Conservation (phyloP, 352 stramenopile genomes). For the Thalassiosira ordinaria region DNA sequence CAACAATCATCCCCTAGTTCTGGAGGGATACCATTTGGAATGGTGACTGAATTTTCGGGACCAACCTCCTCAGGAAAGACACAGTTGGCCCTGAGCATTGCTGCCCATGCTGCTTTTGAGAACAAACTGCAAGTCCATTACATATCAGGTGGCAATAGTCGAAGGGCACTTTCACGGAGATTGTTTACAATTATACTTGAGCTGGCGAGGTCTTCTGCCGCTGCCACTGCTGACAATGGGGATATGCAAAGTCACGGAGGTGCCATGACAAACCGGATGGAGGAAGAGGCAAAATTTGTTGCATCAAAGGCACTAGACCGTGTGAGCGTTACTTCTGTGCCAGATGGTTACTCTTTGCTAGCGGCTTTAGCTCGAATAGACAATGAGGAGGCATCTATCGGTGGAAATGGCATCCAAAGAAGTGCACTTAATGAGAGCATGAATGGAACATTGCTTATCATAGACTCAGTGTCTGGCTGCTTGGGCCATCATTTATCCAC, state of each 20-base stretch:
- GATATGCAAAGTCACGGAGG: slow-evolving; percentile 4
- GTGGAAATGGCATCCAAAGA: no score
- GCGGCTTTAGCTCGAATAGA: slow-evolving; percentile 53
- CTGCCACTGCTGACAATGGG: no score
- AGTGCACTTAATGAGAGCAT: no score
- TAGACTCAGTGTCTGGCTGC: slow-evolving; percentile 60
- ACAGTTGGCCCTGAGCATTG: slow-evolving; percentile 54
- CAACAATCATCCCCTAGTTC: not conserved
- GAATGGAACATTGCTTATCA: slow-evolving; percentile 46
- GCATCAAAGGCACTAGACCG: slow-evolving; percentile 31
- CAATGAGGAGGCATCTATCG: slow-evolving; percentile 23
- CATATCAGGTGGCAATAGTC: slow-evolving; percentile 34
- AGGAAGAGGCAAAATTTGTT: slow-evolving; percentile 23
- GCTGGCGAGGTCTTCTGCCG: slow-evolving; percentile 5
- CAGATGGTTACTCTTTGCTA: slow-evolving; percentile 53
- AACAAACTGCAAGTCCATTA: slow-evolving; percentile 46
- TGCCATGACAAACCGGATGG: not conserved
- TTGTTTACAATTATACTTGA: slow-evolving; percentile 39
- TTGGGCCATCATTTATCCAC: slow-evolving; percentile 56
- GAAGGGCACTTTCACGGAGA: slow-evolving; percentile 34
- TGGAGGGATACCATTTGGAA: slow-evolving; percentile 46
- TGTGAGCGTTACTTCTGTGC: slow-evolving; percentile 26
- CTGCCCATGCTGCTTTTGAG: slow-evolving; percentile 30
- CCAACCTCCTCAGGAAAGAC: slow-evolving; percentile 56
- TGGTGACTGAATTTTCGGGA: slow-evolving; percentile 61